phyloP scores from a whole-genome alignment of 176 grass and related monocot species.

The Musa itinerans region DNA sequence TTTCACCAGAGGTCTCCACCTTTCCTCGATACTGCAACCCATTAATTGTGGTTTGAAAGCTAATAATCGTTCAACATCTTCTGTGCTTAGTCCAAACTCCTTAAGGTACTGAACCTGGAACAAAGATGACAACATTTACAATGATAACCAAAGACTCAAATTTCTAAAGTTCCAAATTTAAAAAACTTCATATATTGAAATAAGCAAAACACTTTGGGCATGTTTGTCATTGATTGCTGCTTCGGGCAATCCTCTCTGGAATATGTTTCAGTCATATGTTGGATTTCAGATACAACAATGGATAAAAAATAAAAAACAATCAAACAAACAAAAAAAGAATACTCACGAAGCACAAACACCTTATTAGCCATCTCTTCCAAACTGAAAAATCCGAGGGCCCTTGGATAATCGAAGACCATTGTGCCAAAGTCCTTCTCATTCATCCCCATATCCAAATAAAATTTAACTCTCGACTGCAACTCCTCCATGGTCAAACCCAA shows the following conservation, averaged over 20 bases:
- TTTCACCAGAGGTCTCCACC: constrained; percentile 82
- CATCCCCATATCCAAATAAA: constrained; percentile 83
- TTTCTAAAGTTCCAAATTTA: not conserved
- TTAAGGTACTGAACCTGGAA: constrained; percentile 72
- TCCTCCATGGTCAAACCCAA: constrained; percentile 50
- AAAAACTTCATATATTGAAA: not conserved
- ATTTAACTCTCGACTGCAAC: constrained; percentile 47
- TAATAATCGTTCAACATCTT: constrained; percentile 60
- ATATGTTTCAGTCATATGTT: not conserved
- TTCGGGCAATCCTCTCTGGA: not conserved
- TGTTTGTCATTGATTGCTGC: not conserved
- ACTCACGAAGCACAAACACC: constrained; percentile 48
- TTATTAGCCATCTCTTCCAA: constrained; percentile 93
- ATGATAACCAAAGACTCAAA: not conserved
- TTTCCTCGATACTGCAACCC: constrained; percentile 89
- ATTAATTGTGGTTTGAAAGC: constrained; percentile 92
- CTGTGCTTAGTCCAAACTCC: constrained; percentile 59
- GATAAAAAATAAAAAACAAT: not conserved
- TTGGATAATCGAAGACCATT: constrained; percentile 94
- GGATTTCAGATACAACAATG: not conserved
- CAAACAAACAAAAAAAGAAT: constrained; percentile 22
- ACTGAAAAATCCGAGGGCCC: constrained; percentile 65
- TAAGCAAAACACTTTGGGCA: not conserved
- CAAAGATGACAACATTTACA: not conserved
- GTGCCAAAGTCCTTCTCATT: constrained; percentile 79